A percentile compares a stretch with the other conserved stretches of the same genome.
Conservation (phyloP, 1,284 basidiomycete genomes). For the Cystobasidium sp. region DNA sequence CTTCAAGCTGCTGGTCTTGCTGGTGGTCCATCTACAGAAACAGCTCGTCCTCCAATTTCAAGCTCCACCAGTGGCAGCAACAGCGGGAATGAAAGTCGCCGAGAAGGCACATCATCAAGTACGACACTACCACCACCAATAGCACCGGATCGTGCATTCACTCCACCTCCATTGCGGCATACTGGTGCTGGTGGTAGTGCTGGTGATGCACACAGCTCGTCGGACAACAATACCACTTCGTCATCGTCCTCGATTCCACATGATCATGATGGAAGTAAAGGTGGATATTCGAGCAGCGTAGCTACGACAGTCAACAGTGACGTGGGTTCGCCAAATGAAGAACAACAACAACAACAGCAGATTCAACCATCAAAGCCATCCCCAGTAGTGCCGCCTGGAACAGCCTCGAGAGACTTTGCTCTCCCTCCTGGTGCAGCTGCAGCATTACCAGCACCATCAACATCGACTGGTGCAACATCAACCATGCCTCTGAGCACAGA, state of each 20-base stretch:
- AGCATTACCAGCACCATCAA: not conserved
- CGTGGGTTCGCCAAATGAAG: not conserved
- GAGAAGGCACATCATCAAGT: not conserved
- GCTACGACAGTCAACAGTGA: not conserved
- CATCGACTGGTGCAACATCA: not conserved
- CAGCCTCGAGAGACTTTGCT: not conserved
- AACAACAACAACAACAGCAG: not conserved
- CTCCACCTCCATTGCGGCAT: constrained; percentile 1
- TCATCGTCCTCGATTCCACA: constrained; percentile 31
- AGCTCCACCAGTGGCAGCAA: not conserved
- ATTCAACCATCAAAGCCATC: not conserved
- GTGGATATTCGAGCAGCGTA: not conserved
- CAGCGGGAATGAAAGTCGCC: not conserved
- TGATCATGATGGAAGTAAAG: too few species aligned
- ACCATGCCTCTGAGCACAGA: constrained; percentile 14
- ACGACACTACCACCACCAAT: constrained; percentile 18
- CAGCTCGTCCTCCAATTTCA: not conserved
- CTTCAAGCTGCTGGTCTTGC: constrained; percentile 6
- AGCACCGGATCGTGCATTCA: constrained; percentile 3
- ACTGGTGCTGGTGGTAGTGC: not conserved
- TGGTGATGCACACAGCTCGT: constrained; percentile 1
- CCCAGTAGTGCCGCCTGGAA: not conserved
- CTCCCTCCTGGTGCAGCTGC: not conserved
- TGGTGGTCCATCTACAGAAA: not conserved
- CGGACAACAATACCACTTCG: constrained; percentile 6